Base-by-base conservation (phyloP, 1,139 yeast species). In the Geotrichum klebahnii region DNA sequence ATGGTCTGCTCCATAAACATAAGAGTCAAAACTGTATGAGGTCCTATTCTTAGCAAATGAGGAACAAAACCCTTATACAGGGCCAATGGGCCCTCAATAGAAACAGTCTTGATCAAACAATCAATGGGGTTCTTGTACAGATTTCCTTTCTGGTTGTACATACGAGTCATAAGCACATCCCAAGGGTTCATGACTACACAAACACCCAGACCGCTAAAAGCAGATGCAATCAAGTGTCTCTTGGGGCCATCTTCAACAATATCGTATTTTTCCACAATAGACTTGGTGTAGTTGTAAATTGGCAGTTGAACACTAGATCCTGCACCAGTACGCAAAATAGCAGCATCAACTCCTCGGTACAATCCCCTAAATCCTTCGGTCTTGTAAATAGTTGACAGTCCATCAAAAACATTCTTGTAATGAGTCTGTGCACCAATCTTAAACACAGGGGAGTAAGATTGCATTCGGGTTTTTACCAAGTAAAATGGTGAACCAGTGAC, bases 221-320 rank as follows among this genome's bases (percentile, higher is more conserved):
- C 80, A 33, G 94, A 82, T 1, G 97, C 80, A 12, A 78, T 59
- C 57, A 92, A 75, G 67, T 89, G 96, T 57, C 85, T 73, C 1
- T 76, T 72, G 4, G 94, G 78, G 2, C 95, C 85, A 51, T 84
- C 82, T 6, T 74, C 72, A 50, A 78, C 70, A 14, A 81, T 62
- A 46, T 80, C 70, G 54, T 80, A 67, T 53, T 76, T 68, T 34
- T 64, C 68, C 46, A 83, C 67, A 57, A 79, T 74, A 56, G 75
- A 70, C 67, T 92, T 92, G 48, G 90, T 80, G 58, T 79, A 78
- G 67, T 83, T 85, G 70, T 92, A 92, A 46, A 89, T 80, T n/a
- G 98, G 97, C 60, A 92, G 74, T 71, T 92, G 98, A 28, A 89
- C 97, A 33, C 96, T 78, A 9, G 97, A 90, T 1, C 98, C 98